phyloP scores from a whole-genome alignment of 1,139 yeast species.

The Pichiaceae sp. region DNA sequence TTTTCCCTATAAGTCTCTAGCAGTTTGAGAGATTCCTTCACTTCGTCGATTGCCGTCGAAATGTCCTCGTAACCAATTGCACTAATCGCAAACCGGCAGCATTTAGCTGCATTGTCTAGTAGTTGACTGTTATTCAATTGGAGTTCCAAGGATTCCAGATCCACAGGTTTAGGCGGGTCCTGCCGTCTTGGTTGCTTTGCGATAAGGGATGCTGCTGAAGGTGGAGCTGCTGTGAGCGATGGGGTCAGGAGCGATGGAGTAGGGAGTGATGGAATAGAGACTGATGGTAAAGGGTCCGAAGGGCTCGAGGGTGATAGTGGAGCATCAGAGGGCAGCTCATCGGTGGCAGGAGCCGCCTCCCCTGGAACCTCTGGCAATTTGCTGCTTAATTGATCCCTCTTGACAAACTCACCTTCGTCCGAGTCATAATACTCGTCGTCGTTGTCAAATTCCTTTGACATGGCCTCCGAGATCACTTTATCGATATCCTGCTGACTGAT shows the following conservation, averaged over 20 bases:
- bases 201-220: conserved; percentile 9
- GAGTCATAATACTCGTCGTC: conserved; percentile 11
- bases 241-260: conserved; percentile 4
- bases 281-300: too few species aligned
- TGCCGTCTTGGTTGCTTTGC: conserved; percentile 5
- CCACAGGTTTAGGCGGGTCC: conserved; percentile 2
- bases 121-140: conserved; percentile 12
- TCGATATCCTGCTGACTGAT: conserved; percentile 14
- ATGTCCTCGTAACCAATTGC: conserved; percentile 26
- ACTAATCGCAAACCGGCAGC: conserved; percentile 26
- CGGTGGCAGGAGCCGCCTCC: too few species aligned
- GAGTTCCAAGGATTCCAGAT: conserved; percentile 9
- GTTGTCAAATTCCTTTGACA: conserved; percentile 6
- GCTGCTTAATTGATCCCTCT: conserved; percentile 6
- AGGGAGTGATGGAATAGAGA: too few species aligned
- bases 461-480: conserved; percentile 12
- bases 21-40: conserved; percentile 14
- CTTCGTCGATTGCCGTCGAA: conserved; percentile 20
- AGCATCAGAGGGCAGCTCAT: too few species aligned
- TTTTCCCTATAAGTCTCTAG: conserved; percentile 7
- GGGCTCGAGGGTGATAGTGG: too few species aligned
- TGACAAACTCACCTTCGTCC: conserved; percentile 13
- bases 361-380: conserved; percentile 9
- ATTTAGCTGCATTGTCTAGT: conserved; percentile 17
- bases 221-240: too few species aligned